A percentile compares a stretch with the other conserved stretches of the same genome.
These are phyloP conservation scores for Lonicera japonica DNA, from an alignment of 129 eudicot species.

Conservation along the genomic window DNA sequence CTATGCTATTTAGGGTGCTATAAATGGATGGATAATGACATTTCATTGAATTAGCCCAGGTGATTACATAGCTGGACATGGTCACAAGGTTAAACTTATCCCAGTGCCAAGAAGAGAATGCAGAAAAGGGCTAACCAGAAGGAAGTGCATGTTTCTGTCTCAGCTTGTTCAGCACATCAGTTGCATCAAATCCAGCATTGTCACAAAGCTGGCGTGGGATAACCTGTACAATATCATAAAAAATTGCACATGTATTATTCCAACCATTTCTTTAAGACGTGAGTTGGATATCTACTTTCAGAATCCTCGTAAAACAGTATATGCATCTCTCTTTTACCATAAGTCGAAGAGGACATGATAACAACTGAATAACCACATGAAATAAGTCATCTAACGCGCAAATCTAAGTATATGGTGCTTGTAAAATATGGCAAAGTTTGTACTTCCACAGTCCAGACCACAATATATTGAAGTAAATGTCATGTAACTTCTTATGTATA, in stretches of 20 bases:
- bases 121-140: conserved; percentile 43
- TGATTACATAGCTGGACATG: too few relatives aligned
- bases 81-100: too few relatives aligned
- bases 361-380: too few relatives aligned
- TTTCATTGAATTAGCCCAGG: background rate
- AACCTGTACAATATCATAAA: conserved; percentile 31
- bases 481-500: too few relatives aligned
- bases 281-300: background rate
- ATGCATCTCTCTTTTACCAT: background rate
- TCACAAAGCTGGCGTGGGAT: conserved; percentile 91
- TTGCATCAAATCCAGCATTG: conserved; percentile 97
- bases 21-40: background rate
- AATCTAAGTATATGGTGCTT: too few relatives aligned
- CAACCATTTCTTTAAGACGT: background rate
- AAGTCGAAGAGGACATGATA: too few relatives aligned
- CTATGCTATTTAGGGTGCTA: too few relatives aligned
- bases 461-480: too few relatives aligned
- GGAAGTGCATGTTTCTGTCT: conserved; percentile 91
- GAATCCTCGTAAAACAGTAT: background rate
- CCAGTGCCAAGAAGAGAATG: background rate
- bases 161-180: conserved; percentile 85
- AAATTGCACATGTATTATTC: background rate
- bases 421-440: too few relatives aligned
- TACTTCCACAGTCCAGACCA: too few relatives aligned
- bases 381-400: too few relatives aligned